Evolutionary conservation across 306 rosid genomes (phyloP), one percentile per base, ranked within the genome.

Genomic region (Potentilla sterilis): DNA sequence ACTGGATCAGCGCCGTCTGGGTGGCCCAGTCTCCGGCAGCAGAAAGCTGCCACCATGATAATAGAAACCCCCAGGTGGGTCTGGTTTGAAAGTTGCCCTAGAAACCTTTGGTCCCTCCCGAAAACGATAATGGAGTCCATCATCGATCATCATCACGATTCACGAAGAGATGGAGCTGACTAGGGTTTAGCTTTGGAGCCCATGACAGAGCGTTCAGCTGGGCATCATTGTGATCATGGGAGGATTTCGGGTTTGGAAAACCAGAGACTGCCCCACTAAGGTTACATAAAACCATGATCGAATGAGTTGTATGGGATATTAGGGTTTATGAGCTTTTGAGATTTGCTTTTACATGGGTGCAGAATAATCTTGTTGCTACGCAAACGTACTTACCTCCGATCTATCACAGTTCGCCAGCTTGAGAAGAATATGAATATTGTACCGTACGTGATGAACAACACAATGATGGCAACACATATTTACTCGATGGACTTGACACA

Each of bases 11-110:
- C 5, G n/a, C 67, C 67, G 42, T 15, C 43, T 24, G 11, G 32
- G 42, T 62, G 67, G 67, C 21, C 40, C 67, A 59, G 65, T 57
- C 28, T 3, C 64, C 64, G 37, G 64, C 64, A 24, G 16, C 67
- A 12, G 19, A 12, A 14, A 6, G 67, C 42, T 58, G 37, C 35
- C 64, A 24, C 37, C 6, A 59, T 1, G 11, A 22, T 58, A 58
- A 55, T 21, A 21, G 28, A 22, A 9, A 6, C 35, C 16, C 8
- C 38, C 64, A 28, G 35, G 64, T 54, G 59, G 21, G 24, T 52
- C 21, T 51, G 24, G 24, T 57, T 8, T 9, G 63, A 58, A 58
- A 24, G 64, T 4, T 24, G 18, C 64, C 37, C 13, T 7, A 28
- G 4, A 1, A 22, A 22, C 42, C 43, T 14, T 62, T 2, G 67